These are phyloP conservation scores for Apocynum venetum DNA, from an alignment of 257 asterid species.

Conservation along the genomic window DNA sequence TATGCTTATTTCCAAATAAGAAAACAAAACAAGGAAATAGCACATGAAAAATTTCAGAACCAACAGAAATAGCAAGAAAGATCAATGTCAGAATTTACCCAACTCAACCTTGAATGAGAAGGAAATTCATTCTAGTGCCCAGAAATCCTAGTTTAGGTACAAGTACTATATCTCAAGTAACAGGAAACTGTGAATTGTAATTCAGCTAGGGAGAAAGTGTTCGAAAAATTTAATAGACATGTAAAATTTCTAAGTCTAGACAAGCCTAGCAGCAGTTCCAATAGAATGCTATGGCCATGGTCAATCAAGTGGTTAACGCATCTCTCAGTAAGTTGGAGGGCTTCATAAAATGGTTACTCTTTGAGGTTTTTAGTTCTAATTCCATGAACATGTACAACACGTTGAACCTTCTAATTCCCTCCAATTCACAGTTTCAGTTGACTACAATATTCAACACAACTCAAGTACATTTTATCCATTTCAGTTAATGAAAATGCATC, in stretches of 20 bases:
- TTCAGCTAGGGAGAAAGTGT: not conserved
- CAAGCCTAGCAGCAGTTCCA: not conserved
- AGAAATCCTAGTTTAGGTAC: not conserved
- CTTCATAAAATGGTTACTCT: not conserved
- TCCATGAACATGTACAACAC: not conserved
- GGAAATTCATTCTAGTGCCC: not conserved
- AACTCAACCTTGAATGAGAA: not conserved
- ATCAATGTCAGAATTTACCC: not conserved
- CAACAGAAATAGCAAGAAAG: not conserved
- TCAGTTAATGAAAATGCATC: not conserved
- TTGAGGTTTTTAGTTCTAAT: not conserved
- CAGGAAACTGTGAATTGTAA: not conserved
- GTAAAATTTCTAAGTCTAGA: not conserved
- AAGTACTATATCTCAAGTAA: not conserved
- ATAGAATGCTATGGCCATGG: not conserved
- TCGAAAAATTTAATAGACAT: not conserved
- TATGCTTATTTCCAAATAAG: not conserved
- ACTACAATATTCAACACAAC: not conserved
- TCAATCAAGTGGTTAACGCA: not conserved
- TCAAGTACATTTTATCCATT: too few species aligned
- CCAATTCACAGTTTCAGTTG: not conserved
- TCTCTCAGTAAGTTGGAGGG: not conserved
- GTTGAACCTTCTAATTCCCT: not conserved
- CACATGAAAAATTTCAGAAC: not conserved
- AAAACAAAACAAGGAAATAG: not conserved